Evolutionary conservation across 2,329 filamentous ascomycete genomes (phyloP).

Genomic region (Pseudocercospora pini-densiflorae): DNA sequence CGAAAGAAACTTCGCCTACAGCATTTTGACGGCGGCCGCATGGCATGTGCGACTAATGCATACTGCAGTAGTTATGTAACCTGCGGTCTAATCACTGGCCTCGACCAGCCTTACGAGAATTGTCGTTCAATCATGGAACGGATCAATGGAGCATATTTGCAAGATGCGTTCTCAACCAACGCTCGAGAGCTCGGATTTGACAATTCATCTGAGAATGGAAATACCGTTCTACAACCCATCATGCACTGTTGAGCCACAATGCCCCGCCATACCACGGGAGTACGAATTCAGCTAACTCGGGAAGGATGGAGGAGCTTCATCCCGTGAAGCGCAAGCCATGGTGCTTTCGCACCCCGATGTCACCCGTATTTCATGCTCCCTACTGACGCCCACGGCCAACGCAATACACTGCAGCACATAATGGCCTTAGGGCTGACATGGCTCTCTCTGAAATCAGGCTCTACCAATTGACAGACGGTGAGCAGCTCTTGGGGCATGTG

Average conservation of each 20-base stretch:
- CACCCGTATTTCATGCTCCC: background rate
- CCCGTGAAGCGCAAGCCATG: background rate
- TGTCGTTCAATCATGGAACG: background rate
- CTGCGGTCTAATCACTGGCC: slow-evolving; percentile 6
- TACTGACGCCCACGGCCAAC: background rate
- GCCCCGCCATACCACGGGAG: slow-evolving; percentile 1
- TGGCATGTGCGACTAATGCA: slow-evolving; percentile 8
- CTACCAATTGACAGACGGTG: background rate
- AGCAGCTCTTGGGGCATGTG: background rate
- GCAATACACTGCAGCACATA: background rate
- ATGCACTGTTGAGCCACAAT: slow-evolving; percentile 3
- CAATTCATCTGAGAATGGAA: background rate
- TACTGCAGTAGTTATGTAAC: background rate
- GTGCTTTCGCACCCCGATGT: background rate
- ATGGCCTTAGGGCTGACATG: background rate
- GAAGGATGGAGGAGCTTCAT: background rate
- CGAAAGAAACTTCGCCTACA: slow-evolving; percentile 7
- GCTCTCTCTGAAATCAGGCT: background rate
- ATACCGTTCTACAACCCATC: background rate
- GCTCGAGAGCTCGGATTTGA: background rate
- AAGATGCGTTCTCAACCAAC: background rate
- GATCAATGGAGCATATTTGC: background rate
- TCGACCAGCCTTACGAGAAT: slow-evolving; percentile 4
- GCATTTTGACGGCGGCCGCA: slow-evolving; percentile 6
- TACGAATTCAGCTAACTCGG: background rate